A percentile compares a stretch with the other conserved stretches of the same genome.
Conservation (phyloP, 164 flowering plant species). For the Platanus orientalis region DNA sequence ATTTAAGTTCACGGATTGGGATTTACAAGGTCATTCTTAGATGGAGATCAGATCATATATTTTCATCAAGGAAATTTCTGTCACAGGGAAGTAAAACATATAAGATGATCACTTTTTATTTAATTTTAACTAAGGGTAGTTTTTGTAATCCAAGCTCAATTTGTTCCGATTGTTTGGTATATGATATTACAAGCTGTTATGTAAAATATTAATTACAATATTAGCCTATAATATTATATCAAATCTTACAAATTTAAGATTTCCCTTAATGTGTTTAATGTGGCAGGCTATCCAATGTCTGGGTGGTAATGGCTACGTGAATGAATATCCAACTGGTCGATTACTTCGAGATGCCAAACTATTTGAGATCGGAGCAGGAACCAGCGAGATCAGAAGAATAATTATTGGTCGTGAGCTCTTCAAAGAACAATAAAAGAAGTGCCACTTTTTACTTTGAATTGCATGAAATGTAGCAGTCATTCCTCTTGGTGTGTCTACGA, state of each 20-base stretch:
- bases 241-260: not conserved
- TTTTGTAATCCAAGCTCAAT: not conserved
- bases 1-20: too few relatives aligned
- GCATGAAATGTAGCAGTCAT: too few relatives aligned
- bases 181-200: not conserved
- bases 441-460: not conserved
- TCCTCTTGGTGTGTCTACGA: too few relatives aligned
- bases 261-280: not conserved
- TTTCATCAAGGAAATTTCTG: too few relatives aligned
- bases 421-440: conserved; percentile 43
- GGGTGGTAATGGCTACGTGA: conserved; percentile 96
- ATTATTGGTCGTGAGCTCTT: conserved; percentile 90
- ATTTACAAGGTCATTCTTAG: too few relatives aligned
- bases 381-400: conserved; percentile 94
- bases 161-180: not conserved
- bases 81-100: too few relatives aligned
- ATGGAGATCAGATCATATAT: too few relatives aligned
- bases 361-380: conserved; percentile 97
- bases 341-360: conserved; percentile 95
- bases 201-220: not conserved
- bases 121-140: not conserved
- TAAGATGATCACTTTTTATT: not conserved
- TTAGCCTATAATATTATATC: not conserved
- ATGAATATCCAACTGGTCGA: conserved; percentile 92
- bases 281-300: conserved; percentile 90